These are phyloP conservation scores for Porpolomopsis calyptriformis DNA, from an alignment of 768 basidiomycete genomes.

Conservation along the genomic window DNA sequence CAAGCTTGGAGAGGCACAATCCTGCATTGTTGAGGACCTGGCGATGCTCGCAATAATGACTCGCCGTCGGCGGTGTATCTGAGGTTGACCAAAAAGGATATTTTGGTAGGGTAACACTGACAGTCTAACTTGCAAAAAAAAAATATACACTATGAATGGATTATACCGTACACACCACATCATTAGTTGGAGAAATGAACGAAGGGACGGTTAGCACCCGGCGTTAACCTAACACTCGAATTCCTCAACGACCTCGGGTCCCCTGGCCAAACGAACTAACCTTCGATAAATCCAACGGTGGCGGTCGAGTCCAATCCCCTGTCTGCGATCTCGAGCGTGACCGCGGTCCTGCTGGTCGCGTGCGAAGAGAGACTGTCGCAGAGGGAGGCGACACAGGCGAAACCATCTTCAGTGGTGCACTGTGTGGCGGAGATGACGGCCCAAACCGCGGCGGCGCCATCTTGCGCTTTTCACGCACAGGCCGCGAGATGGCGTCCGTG, in stretches of 20 bases:
- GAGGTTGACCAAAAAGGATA: too few relatives aligned
- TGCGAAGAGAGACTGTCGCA: constrained; percentile 14
- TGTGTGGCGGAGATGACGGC: constrained; percentile 1
- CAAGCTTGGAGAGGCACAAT: too few relatives aligned
- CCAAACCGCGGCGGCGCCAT: constrained; percentile 7
- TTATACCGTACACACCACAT: neutral
- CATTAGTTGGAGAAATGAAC: neutral
- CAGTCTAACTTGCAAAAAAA: too few relatives aligned
- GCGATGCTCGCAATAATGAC: too few relatives aligned
- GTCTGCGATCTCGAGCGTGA: constrained; percentile 18
- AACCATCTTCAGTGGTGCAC: constrained; percentile 6
- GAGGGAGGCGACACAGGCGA: constrained; percentile 12
- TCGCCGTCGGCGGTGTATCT: too few relatives aligned
- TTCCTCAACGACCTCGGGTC: too few relatives aligned
- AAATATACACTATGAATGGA: too few relatives aligned
- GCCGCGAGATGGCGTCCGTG: constrained; percentile 26
- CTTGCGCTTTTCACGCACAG: constrained; percentile 19
- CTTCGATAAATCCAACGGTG: constrained; percentile 19
- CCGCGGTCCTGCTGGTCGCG: constrained; percentile 30
- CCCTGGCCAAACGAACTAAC: constrained; percentile 13
- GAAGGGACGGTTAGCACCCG: constrained; percentile 4
- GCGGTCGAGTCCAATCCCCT: constrained; percentile 17
- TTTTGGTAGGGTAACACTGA: too few relatives aligned
- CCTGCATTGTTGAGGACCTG: too few relatives aligned
- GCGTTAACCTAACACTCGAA: neutral